Percentiles rank a stretch among this genome's conserved stretches.
Conservation (phyloP, 345 rosid genomes). For the Hibiscus tridactylites region DNA sequence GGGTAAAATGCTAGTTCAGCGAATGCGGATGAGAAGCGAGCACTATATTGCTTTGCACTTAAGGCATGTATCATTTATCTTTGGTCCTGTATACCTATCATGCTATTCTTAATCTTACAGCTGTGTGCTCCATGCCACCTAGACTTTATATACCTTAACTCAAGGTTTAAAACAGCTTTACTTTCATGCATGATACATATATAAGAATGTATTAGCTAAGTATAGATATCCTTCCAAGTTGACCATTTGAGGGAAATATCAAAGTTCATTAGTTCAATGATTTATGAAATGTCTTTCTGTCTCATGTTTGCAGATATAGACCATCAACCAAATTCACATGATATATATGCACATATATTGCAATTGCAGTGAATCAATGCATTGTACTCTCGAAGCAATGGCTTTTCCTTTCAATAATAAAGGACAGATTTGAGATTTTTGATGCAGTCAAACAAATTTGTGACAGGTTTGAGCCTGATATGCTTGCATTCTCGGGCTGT, state of each 20-base stretch:
- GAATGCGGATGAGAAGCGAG: slow-evolving; percentile 71
- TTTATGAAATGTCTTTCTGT: neutral
- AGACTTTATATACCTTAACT: neutral
- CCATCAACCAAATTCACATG: slow-evolving; percentile 4
- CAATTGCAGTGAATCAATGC: neutral
- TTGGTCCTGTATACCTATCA: slow-evolving; percentile 11
- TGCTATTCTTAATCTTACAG: neutral
- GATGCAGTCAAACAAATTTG: slow-evolving; percentile 22
- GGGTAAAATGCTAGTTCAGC: slow-evolving; percentile 62
- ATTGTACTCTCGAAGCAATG: neutral
- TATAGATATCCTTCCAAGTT: neutral
- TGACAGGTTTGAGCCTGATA: slow-evolving; percentile 93
- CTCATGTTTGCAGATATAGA: neutral
- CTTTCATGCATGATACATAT: neutral
- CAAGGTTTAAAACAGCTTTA: neutral
- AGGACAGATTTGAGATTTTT: neutral
- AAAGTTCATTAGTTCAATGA: neutral
- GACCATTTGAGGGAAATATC: neutral
- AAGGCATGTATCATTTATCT: slow-evolving; percentile 39
- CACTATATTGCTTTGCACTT: slow-evolving; percentile 88
- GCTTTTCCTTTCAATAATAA: neutral
- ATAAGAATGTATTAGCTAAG: neutral
- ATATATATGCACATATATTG: neutral
- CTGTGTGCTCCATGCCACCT: neutral
- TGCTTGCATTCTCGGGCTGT: slow-evolving; percentile 99